Evolutionary conservation across 805 yeast species (phyloP), one percentile per base, ranked within the genome.

Genomic region (Danielozyma ontarioensis): DNA sequence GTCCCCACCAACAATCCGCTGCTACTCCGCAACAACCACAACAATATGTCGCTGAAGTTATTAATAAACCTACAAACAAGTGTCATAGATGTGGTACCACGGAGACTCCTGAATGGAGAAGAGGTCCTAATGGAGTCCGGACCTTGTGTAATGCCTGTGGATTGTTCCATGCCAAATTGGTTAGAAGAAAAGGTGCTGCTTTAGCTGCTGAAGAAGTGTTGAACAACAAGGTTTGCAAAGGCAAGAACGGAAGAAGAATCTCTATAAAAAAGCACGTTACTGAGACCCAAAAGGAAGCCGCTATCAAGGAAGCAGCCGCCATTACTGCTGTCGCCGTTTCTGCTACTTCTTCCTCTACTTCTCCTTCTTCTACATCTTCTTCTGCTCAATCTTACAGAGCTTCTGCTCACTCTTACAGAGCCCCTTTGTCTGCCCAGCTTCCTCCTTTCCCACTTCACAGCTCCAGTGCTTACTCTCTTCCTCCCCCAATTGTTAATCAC

Each of bases 11-110:
- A 24, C 26, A 24, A n/a, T n/a, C n/a, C n/a, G n/a, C n/a, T 12
- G 12, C 14, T 24, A 6, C 22, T 19, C 22, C 22, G 10, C 27
- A 25, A 4, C 16, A 5, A 4, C 29, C 6, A 13, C 21, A 18
- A 11, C 16, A 5, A 7, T 37, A 33, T 33, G 34, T 26, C 17
- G 39, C 34, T 10, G 51, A 43, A 18, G 37, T 45, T 15, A 33
- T 41, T 25, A 39, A 38, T 31, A 40, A 39, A 36, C 55, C 58
- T 21, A 49, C 46, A 33, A 62, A 64, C 39, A 59, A 57, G 39
- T 66, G 72, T 35, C 71, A 66, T 35, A 45, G 72, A 21, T 66
- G 72, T 38, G 71, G 70, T 12, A 65, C 70, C 23, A 64, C 70
- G 2, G 71, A 66, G 36, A 64, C 70, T 2, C 70, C 69, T 5